phyloP scores from a whole-genome alignment of 2,329 filamentous ascomycete species.

The Claviceps cyperi region DNA sequence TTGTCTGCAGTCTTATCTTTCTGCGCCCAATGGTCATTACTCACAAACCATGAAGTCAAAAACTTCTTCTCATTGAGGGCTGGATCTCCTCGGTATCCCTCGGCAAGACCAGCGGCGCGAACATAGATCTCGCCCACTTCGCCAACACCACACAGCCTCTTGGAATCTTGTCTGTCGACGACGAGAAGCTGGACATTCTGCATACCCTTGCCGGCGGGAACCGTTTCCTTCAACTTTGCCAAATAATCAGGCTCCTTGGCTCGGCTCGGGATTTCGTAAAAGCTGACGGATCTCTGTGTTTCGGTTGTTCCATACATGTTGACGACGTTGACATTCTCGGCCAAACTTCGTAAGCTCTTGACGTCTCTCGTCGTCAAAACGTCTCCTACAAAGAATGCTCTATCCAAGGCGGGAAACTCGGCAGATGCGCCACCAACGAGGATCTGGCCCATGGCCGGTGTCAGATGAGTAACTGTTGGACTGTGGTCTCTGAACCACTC shows the following conservation, averaged over 20 bases:
- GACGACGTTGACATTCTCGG: conserved; percentile 58
- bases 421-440: conserved; percentile 71
- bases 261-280: conserved; percentile 48
- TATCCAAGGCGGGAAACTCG: conserved; percentile 60
- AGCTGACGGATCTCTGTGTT: conserved; percentile 28
- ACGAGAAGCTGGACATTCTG: conserved; percentile 77
- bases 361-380: conserved; percentile 77
- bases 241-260: conserved; percentile 41
- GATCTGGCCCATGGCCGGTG: conserved; percentile 93
- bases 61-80: conserved; percentile 62
- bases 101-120: conserved; percentile 68
- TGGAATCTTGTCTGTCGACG: conserved; percentile 53
- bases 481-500: conserved; percentile 74
- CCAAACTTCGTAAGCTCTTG: conserved; percentile 58
- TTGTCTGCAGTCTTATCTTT: conserved; percentile 15
- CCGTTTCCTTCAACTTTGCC: conserved; percentile 44
- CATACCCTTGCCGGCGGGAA: conserved; percentile 80
- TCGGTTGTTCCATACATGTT: conserved; percentile 88
- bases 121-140: conserved; percentile 78
- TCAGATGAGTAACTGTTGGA: conserved; percentile 74
- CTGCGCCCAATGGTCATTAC: conserved; percentile 10
- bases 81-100: conserved; percentile 54
- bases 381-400: conserved; percentile 86
- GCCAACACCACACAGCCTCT: conserved; percentile 60
- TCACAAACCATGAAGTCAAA: conserved; percentile 70